A percentile compares a stretch with the other conserved stretches of the same genome.
These are phyloP conservation scores for Vicia villosa DNA, from an alignment of 306 rosid genomes.

Conservation along the genomic window DNA sequence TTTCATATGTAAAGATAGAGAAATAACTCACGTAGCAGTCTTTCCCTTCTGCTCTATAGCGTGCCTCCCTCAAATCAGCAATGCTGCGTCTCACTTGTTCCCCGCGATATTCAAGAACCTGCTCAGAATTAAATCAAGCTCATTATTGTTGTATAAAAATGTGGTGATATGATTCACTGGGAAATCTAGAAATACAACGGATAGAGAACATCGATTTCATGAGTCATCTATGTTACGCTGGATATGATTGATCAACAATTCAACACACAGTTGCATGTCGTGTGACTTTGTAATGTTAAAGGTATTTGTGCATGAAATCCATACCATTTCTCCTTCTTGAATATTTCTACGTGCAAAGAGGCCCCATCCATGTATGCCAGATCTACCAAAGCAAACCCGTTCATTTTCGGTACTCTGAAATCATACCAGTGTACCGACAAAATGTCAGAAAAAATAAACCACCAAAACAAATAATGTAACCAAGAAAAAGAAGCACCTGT, in stretches of 20 bases:
- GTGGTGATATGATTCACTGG: not conserved
- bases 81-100: conserved; percentile 94
- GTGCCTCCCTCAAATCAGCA: conserved; percentile 93
- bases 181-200: conserved; percentile 5
- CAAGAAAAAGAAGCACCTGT: conserved; percentile 61
- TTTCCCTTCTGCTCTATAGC: conserved; percentile 79
- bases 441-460: conserved; percentile 43
- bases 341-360: conserved; percentile 89
- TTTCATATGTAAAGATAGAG: not conserved
- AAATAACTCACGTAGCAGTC: conserved; percentile 88
- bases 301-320: conserved; percentile 26
- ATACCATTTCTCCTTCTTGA: conserved; percentile 99
- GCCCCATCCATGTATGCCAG: conserved; percentile 99
- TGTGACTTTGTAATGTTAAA: not conserved
- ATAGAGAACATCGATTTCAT: conserved; percentile 15
- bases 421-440: conserved; percentile 32
- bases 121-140: conserved; percentile 32
- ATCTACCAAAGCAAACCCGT: conserved; percentile 97
- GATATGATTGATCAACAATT: conserved; percentile 15
- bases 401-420: conserved; percentile 87
- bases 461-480: conserved; percentile 22
- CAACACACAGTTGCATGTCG: conserved; percentile 10
- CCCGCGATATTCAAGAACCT: conserved; percentile 99
- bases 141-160: conserved; percentile 14
- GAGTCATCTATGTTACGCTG: conserved; percentile 7